Evolutionary conservation across 2,329 filamentous ascomycete species (phyloP), one percentile per base, ranked within the genome.

Genomic region (Apiospora saccharicola): DNA sequence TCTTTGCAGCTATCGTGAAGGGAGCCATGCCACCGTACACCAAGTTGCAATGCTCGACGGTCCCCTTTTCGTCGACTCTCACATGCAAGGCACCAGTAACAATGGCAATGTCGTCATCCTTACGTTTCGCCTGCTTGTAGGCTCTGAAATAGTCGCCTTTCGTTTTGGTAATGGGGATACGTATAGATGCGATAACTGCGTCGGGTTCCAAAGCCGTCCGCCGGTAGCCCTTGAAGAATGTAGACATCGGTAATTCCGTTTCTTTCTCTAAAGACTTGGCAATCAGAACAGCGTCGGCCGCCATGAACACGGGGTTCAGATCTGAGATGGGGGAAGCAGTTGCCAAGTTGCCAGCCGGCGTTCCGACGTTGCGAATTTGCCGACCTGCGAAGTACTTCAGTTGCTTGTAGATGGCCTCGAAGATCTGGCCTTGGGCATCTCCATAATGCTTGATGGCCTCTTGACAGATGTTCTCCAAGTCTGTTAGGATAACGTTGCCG

Each of bases 41-140:
- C 30, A 99, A 86, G 77, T 93, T 94, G 73, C 90, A 91, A 75
- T 92, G 91, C 73, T 91, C 87, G 7, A 98, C 94, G 1, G 90
- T 81, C 57, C 96, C 90, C 1, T 88, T 86, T 2, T 93, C 88
- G 51, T 91, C 89, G 3, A 98, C 83, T 6, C 89, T 90, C 6
- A 98, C 87, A 47, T 94, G 90, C 72, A 98, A 83, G 1, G 96
- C 95, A 41, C 93, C 91, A 68, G 97, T 98, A 34, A 98, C 96
- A 77, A 99, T 98, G 2, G 96, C 96, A 80, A 99, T 98, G 80
- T 99, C 96, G 78, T 99, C 96, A 78, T 99, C 96, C 80, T 98
- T 98, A 76, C 96, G 87, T 86, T 99, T 99, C 0, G 96, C 91
- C 81, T 98, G 96, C 83, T 99, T 99, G 83, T 98, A 98, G 0